Percentiles rank a stretch among this genome's conserved stretches.
phyloP scores from a whole-genome alignment of 2,329 filamentous ascomycete genomes.

The Penicillium fuscoglaucum region DNA sequence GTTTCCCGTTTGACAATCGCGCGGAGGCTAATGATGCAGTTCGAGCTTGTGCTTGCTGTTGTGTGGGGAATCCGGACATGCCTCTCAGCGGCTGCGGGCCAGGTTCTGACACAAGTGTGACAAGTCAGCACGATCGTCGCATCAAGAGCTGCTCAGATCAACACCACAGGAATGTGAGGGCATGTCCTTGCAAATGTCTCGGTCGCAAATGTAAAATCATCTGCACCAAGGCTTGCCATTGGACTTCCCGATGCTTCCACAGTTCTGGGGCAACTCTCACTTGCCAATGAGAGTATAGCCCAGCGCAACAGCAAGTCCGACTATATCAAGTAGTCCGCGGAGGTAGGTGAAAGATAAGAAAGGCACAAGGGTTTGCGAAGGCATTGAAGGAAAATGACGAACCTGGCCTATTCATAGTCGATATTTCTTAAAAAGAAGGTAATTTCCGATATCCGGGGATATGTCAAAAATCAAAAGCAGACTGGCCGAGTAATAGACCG shows the following conservation, averaged over 20 bases:
- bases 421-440: neutral
- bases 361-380: constrained; percentile 12
- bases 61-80: constrained; percentile 56
- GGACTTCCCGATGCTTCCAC: constrained; percentile 11
- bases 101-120: constrained; percentile 41
- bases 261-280: neutral
- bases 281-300: neutral
- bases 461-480: constrained; percentile 15
- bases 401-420: constrained; percentile 54
- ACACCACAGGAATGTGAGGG: constrained; percentile 17
- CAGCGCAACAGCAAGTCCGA: constrained; percentile 13
- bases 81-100: constrained; percentile 54
- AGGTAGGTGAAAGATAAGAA: constrained; percentile 4
- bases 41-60: constrained; percentile 51
- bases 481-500: constrained; percentile 9
- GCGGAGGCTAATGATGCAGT: constrained; percentile 50
- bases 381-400: constrained; percentile 36
- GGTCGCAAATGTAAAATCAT: constrained; percentile 27
- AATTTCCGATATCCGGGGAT: constrained; percentile 11
- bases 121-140: constrained; percentile 23
- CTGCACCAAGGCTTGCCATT: constrained; percentile 23
- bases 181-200: constrained; percentile 21
- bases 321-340: constrained; percentile 4
- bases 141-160: constrained; percentile 16
- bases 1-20: constrained; percentile 56